Evolutionary conservation across 176 grass and related monocot genomes (phyloP).

Genomic region (Luzula sylvatica): DNA sequence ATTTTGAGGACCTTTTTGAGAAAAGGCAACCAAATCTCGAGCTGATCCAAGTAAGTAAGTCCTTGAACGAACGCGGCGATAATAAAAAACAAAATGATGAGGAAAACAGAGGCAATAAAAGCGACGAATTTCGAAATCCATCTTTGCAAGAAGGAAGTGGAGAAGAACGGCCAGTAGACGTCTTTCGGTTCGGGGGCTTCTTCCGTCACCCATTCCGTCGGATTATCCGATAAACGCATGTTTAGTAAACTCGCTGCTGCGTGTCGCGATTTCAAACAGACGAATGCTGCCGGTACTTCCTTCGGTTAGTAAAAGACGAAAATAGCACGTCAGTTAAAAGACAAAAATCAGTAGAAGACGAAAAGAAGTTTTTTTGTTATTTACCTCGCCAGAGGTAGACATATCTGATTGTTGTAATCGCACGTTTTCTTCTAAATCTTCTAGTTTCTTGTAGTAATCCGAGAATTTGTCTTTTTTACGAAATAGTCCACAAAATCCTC

Average conservation of each 20-base stretch:
- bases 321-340: no score
- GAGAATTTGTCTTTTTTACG: conserved; percentile 35
- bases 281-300: conserved; percentile 76
- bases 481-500: conserved; percentile 64
- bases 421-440: conserved; percentile 81
- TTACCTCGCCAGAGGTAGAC: conserved; percentile 50
- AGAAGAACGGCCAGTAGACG: conserved; percentile 95
- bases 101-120: conserved; percentile 55
- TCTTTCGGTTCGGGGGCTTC: conserved; percentile 66
- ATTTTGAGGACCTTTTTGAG: conserved; percentile 62
- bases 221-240: conserved; percentile 66
- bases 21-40: conserved; percentile 82
- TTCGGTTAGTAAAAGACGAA: no score
- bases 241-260: conserved; percentile 54
- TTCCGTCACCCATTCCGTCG: conserved; percentile 86
- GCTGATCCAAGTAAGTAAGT: conserved; percentile 75
- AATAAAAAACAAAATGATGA: conserved; percentile 73
- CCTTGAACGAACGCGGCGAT: conserved; percentile 82
- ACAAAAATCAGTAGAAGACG: no score
- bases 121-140: conserved; percentile 87
- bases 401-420: conserved; percentile 67
- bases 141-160: conserved; percentile 79
- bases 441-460: conserved; percentile 58
- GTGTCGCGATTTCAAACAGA: conserved; percentile 81
- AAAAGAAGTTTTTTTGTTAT: not conserved